These are phyloP conservation scores for Kalanchoe fedtschenkoi DNA, from an alignment of 164 flowering plant genomes.

Conservation along the genomic window DNA sequence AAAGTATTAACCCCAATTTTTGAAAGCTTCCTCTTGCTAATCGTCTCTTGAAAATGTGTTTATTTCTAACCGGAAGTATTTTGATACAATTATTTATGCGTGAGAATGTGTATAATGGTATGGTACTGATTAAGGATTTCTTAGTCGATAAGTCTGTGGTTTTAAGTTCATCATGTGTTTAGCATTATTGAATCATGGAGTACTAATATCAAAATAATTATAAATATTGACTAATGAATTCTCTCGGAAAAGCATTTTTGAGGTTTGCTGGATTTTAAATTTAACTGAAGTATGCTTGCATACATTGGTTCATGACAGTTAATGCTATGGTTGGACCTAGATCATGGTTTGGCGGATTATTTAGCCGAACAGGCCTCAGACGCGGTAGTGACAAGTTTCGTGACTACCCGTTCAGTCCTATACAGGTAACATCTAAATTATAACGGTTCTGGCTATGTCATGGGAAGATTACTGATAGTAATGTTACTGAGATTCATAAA, in stretches of 20 bases:
- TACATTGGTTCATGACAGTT: constrained; percentile 36
- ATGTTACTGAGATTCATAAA: not conserved
- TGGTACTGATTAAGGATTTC: too few species aligned
- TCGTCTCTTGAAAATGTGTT: too few species aligned
- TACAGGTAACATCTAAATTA: constrained; percentile 35
- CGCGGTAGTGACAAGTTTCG: constrained; percentile 35
- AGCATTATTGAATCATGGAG: too few species aligned
- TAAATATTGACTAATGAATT: too few species aligned
- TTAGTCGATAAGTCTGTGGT: too few species aligned
- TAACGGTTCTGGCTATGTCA: not conserved
- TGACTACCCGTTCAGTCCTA: constrained; percentile 47
- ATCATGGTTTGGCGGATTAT: constrained; percentile 75
- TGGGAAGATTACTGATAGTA: not conserved
- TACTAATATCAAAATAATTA: too few species aligned
- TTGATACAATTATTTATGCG: too few species aligned
- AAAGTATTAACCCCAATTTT: too few species aligned
- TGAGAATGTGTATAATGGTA: too few species aligned
- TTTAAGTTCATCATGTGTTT: too few species aligned
- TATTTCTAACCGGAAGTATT: too few species aligned
- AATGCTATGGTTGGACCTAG: constrained; percentile 98
- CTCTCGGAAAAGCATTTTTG: not conserved
- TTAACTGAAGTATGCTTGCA: not conserved
- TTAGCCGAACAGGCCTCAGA: constrained; percentile 43
- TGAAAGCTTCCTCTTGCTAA: too few species aligned
- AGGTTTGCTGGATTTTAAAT: not conserved